Evolutionary conservation across 441 rosid genomes (phyloP), one percentile per base, ranked within the genome.

Genomic region (Viola pubescens): DNA sequence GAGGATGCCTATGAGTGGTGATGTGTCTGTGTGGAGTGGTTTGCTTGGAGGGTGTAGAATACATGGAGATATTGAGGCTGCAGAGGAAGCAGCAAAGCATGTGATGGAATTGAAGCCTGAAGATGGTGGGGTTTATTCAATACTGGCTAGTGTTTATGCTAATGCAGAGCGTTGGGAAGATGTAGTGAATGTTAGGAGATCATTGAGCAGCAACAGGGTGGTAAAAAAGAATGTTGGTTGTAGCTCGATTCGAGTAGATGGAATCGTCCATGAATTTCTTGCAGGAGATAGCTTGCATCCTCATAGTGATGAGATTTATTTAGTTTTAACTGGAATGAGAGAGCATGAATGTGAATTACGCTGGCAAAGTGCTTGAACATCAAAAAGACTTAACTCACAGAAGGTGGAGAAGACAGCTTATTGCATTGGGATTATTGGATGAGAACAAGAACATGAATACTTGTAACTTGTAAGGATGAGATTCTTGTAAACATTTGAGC

Each of bases 81-180:
- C 91, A 3, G 91, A 81, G 71, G 68, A 62, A 56, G 94, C 89
- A 48, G 94, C 89, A 7, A 65, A 75, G 70, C 68, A 62, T 58
- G 82, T 87, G 7, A 84, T 69, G 75, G 71, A 71, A 54, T 67
- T 84, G 60, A 76, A 78, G 56, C 94, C 91, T 1, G 84, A 80
- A 58, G 94, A 86, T 53, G 86, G 87, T 16, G 89, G 89, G 59
- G 91, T 80, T 44, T 86, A 84, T 63, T 81, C 85, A 10, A 64
- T 78, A 6, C 68, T 86, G 89, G 88, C 86, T 10, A 73, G 70
- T 54, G 75, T 86, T 63, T 84, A 88, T 73, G 88, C 86, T 37
- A 74, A 65, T 61, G 73, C 79, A 34, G 81, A 69, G 56, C 68
- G 86, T 52, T 88, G 96, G 87, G 87, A 82, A 45, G 96, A 86